A percentile compares a stretch with the other conserved stretches of the same genome.
phyloP scores from a whole-genome alignment of 768 basidiomycete genomes.

The Amanita rimosa region DNA sequence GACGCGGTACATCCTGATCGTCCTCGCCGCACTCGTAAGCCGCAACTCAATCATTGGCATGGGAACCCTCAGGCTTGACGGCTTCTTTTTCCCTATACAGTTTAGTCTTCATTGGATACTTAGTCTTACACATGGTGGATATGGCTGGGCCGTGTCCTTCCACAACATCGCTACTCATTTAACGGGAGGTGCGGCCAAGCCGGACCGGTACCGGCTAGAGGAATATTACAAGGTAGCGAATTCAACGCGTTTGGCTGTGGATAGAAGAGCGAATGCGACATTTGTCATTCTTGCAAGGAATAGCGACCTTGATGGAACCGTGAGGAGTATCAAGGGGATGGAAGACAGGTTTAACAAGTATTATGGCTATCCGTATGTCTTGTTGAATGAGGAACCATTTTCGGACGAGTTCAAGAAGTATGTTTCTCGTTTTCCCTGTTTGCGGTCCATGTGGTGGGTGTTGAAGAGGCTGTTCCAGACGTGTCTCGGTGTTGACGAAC shows the following conservation, averaged over 20 bases:
- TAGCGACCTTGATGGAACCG: slow-evolving; percentile 46
- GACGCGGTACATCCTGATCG: slow-evolving; percentile 22
- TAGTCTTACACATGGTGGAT: slow-evolving; percentile 37
- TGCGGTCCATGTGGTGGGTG: background rate
- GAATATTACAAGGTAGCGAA: slow-evolving; percentile 10
- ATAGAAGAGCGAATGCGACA: slow-evolving; percentile 26
- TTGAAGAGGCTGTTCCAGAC: slow-evolving; percentile 11
- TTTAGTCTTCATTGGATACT: slow-evolving; percentile 36
- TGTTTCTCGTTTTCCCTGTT: slow-evolving; percentile 12
- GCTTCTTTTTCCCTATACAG: too few relatives aligned
- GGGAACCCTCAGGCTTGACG: too few relatives aligned
- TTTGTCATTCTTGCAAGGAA: slow-evolving; percentile 55
- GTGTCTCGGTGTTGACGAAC: slow-evolving; percentile 17
- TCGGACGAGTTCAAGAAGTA: slow-evolving; percentile 64
- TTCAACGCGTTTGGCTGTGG: slow-evolving; percentile 9
- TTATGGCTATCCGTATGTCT: slow-evolving; percentile 73
- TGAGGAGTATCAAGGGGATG: slow-evolving; percentile 60
- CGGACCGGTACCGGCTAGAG: slow-evolving; percentile 3
- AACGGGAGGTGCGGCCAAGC: background rate
- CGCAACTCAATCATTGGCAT: too few relatives aligned
- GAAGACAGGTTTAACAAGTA: slow-evolving; percentile 78
- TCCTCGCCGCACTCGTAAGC: slow-evolving; percentile 22
- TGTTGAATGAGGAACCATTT: slow-evolving; percentile 78
- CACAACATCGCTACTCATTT: slow-evolving; percentile 18
- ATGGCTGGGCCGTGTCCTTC: slow-evolving; percentile 36